These are phyloP conservation scores for Arthroderma sp. DNA, from an alignment of 2,329 filamentous ascomycete genomes.

Conservation along the genomic window DNA sequence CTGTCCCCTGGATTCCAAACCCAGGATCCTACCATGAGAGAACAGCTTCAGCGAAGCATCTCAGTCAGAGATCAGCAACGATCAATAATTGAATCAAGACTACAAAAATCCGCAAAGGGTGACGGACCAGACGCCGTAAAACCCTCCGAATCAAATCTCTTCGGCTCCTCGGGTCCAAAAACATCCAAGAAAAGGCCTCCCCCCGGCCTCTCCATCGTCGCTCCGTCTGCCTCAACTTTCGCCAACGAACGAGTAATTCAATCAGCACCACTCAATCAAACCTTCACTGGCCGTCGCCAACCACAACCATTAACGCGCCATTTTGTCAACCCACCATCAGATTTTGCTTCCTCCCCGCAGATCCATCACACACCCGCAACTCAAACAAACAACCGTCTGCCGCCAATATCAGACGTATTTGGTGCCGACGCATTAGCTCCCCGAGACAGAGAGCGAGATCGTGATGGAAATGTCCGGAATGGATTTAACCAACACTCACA, in stretches of 20 bases:
- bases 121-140: constrained; percentile 51
- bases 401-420: constrained; percentile 90
- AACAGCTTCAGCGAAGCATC: constrained; percentile 87
- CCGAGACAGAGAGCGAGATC: constrained; percentile 24
- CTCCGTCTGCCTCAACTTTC: constrained; percentile 83
- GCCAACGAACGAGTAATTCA: constrained; percentile 92
- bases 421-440: constrained; percentile 56
- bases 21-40: constrained; percentile 90
- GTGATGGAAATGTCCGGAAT: constrained; percentile 3
- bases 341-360: constrained; percentile 45
- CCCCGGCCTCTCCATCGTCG: constrained; percentile 84
- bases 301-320: constrained; percentile 65
- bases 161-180: constrained; percentile 27
- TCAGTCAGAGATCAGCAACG: constrained; percentile 88
- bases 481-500: constrained; percentile 12
- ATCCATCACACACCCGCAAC: constrained; percentile 81
- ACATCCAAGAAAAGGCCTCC: constrained; percentile 47
- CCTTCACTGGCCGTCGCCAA: constrained; percentile 82
- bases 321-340: constrained; percentile 64
- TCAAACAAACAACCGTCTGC: constrained; percentile 83
- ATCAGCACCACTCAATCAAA: constrained; percentile 86
- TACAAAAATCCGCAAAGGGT: constrained; percentile 77
- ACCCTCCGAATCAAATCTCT: constrained; percentile 39
- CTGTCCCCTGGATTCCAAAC: constrained; percentile 93
- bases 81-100: constrained; percentile 81